phyloP scores from a whole-genome alignment of 75 land plant genomes.

The Selaginella tamariscina region DNA sequence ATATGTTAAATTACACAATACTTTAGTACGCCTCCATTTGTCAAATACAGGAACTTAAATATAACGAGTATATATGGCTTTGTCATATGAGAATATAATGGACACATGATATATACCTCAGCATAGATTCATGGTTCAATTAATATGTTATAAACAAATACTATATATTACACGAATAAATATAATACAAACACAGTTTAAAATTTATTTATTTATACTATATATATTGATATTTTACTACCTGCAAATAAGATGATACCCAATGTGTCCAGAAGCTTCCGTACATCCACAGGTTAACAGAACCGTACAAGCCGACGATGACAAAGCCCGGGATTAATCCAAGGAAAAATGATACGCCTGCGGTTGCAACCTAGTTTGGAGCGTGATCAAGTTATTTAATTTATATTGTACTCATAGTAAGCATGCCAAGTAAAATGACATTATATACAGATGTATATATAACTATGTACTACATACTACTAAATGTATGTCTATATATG shows the following conservation, averaged over 20 bases:
- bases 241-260: conserved; percentile 55
- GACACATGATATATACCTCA: neutral
- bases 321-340: conserved; percentile 47
- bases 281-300: conserved; percentile 53
- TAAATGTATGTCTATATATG: neutral
- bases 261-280: conserved; percentile 93
- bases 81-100: neutral
- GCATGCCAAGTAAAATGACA: neutral
- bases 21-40: too few relatives aligned
- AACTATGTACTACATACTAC: neutral
- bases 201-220: too few relatives aligned
- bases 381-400: neutral
- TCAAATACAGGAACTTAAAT: too few relatives aligned
- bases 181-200: too few relatives aligned
- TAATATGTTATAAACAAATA: too few relatives aligned
- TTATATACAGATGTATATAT: neutral
- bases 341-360: conserved; percentile 32
- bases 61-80: too few relatives aligned
- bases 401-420: neutral
- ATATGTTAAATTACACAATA: too few relatives aligned
- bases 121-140: neutral
- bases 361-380: conserved; percentile 41
- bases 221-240: too few relatives aligned
- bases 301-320: conserved; percentile 29
- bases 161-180: too few relatives aligned